phyloP scores from a whole-genome alignment of 2,329 filamentous ascomycete species.

The Monosporascus sp. region DNA sequence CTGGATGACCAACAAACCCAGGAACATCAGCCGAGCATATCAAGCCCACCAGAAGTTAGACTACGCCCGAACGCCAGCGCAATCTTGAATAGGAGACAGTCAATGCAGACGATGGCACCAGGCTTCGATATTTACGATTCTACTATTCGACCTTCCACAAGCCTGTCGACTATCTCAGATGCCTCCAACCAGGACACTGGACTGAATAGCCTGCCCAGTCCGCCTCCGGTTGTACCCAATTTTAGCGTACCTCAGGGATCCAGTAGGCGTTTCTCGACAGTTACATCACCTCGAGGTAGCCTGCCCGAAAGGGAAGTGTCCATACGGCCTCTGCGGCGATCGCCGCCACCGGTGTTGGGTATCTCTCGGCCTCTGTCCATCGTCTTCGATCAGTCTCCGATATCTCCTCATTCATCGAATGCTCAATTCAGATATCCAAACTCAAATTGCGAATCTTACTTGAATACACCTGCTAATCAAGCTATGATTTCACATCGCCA shows the following conservation, averaged over 20 bases:
- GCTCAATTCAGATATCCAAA: conserved; percentile 1
- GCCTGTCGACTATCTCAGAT: conserved; percentile 3
- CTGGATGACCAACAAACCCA: conserved; percentile 23
- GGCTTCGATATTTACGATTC: conserved; percentile 34
- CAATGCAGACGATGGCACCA: conserved; percentile 41
- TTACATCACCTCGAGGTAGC: conserved; percentile 20
- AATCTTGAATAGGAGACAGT: conserved; percentile 46
- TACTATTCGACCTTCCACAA: conserved; percentile 21
- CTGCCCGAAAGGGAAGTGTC: conserved; percentile 17
- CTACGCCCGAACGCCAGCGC: conserved; percentile 47
- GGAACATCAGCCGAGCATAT: conserved; percentile 17
- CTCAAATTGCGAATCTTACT: neutral
- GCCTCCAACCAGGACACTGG: conserved; percentile 17
- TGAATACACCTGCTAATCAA: neutral
- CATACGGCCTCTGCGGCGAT: conserved; percentile 25
- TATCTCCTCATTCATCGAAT: conserved; percentile 16
- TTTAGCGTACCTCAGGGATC: conserved; percentile 47
- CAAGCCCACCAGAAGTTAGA: conserved; percentile 29
- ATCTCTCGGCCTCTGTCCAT: conserved; percentile 48
- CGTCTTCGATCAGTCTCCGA: conserved; percentile 47
- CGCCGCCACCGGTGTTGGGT: conserved; percentile 41
- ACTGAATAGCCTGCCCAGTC: conserved; percentile 12
- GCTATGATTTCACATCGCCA: neutral
- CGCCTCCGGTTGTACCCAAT: conserved; percentile 36
- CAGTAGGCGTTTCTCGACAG: conserved; percentile 39